phyloP scores from a whole-genome alignment of 306 rosid genomes.

The Vicia faba region DNA sequence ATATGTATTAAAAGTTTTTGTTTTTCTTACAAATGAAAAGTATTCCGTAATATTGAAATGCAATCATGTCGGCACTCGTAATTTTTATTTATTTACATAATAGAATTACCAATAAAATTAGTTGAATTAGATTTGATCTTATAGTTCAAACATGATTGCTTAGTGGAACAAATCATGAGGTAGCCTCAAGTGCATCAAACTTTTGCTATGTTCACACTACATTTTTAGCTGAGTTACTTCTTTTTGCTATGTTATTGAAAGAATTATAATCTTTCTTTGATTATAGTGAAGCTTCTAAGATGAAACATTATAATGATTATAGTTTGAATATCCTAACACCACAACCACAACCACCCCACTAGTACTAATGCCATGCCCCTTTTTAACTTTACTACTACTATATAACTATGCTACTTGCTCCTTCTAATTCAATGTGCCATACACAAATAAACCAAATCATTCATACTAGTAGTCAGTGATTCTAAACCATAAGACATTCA shows the following conservation, averaged over 20 bases:
- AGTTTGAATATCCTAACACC: slow-evolving; percentile 39
- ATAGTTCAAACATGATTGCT: slow-evolving; percentile 34
- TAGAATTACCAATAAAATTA: no score
- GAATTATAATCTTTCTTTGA: no score
- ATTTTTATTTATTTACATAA: no score
- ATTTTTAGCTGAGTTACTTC: slow-evolving; percentile 37
- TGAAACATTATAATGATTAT: slow-evolving; percentile 30
- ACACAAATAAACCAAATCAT: background rate
- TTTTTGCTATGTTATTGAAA: no score
- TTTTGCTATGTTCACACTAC: slow-evolving; percentile 45
- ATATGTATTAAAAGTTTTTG: no score
- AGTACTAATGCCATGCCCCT: slow-evolving; percentile 16
- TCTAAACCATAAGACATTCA: background rate
- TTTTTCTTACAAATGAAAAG: no score
- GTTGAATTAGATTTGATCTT: no score
- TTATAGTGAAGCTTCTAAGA: slow-evolving; percentile 15
- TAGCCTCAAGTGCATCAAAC: slow-evolving; percentile 28
- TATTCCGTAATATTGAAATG: no score
- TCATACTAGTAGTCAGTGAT: slow-evolving; percentile 5
- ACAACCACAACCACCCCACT: slow-evolving; percentile 71
- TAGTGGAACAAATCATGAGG: slow-evolving; percentile 51
- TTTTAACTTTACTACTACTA: slow-evolving; percentile 32
- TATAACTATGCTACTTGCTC: slow-evolving; percentile 32
- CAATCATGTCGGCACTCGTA: no score
- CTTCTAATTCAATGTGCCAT: slow-evolving; percentile 28